Evolutionary conservation across 2,329 filamentous ascomycete species (phyloP), one percentile per base, ranked within the genome.

Genomic region (Cladosporium sp.): DNA sequence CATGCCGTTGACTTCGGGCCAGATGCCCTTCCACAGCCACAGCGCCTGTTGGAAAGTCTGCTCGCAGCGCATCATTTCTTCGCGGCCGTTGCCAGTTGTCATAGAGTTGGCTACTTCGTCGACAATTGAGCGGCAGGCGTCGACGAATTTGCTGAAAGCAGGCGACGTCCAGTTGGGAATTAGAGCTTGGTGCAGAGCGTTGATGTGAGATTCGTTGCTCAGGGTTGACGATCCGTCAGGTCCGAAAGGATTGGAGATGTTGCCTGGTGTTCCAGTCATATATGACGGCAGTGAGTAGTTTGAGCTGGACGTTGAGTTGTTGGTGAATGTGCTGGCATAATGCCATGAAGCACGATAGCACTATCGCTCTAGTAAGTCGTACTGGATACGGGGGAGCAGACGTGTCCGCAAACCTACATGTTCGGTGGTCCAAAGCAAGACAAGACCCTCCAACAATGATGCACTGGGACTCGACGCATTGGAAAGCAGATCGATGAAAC

Each of bases 371-470:
- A 17, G 57, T 64, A 49, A 64, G 63, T 48, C 20, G 36, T 12
- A 20, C 32, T 8, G 42, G 20, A 2, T 12, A 34, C 7, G 34
- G 19, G 5, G 44, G 39, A 12, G 8, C 35, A 1, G 50, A 39
- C 28, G 13, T 19, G n/a, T 25, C n/a, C 35, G 17, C 17, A 15
- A 20, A 68, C 74, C 45, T 72, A 78, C 77, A 62, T 80, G 83
- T 73, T 93, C 89, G 1, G 86, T 90, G n/a, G 84, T 85, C 85
- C 87, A 92, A 22, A 91, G 80, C n/a, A 89, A 79, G 2, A 90
- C 80, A 60, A 90, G 77, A 5, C 85, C 87, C 68, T 91, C 87
- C 2, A 91, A 73, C 66, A 89, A 68, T 1, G 73, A 78, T 2
- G 76, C 75, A 7, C 75, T 77, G 0, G 78, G 73, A 51, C 78